Conservation (phyloP, 2,329 filamentous ascomycete genomes). For the Cladosporium colombiae region DNA sequence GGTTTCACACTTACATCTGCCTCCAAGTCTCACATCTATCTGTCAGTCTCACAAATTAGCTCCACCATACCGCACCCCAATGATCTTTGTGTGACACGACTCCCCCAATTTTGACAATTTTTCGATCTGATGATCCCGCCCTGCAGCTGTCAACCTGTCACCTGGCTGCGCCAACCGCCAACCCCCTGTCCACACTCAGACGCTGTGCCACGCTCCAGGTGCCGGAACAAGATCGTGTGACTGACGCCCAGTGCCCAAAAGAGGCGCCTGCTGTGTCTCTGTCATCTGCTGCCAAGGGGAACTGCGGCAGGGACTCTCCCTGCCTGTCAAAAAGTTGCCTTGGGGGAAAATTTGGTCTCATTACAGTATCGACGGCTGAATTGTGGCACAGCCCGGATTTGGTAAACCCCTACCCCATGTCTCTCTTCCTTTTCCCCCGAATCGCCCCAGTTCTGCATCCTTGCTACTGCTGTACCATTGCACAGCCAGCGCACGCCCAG, state of each 20-base stretch:
- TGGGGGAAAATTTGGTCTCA: not conserved
- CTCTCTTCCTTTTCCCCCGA: not conserved
- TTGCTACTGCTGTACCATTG: not conserved
- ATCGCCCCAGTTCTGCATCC: not conserved
- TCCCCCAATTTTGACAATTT: not conserved
- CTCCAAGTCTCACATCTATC: not conserved
- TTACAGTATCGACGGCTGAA: not conserved
- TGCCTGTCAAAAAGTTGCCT: not conserved
- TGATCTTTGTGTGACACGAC: not conserved
- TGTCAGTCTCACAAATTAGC: not conserved
- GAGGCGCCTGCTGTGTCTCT: conserved; percentile 15
- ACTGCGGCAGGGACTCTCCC: conserved; percentile 10
- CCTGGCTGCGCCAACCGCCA: too few species aligned
- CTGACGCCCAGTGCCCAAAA: conserved; percentile 12
- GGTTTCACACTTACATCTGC: not conserved
- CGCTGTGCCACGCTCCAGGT: conserved; percentile 1
- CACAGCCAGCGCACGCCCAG: not conserved
- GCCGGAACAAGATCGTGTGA: conserved; percentile 18
- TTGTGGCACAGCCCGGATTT: conserved; percentile 13
- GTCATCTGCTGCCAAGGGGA: not conserved
- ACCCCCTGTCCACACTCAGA: not conserved
- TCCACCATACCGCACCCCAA: not conserved
- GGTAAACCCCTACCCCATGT: not conserved
- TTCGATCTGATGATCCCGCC: conserved; percentile 13
- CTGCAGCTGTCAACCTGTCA: conserved; percentile 18